Evolutionary conservation across 2,329 filamentous ascomycete genomes (phyloP).

Genomic region (Ophiocordyceps camponoti-rufipedis): DNA sequence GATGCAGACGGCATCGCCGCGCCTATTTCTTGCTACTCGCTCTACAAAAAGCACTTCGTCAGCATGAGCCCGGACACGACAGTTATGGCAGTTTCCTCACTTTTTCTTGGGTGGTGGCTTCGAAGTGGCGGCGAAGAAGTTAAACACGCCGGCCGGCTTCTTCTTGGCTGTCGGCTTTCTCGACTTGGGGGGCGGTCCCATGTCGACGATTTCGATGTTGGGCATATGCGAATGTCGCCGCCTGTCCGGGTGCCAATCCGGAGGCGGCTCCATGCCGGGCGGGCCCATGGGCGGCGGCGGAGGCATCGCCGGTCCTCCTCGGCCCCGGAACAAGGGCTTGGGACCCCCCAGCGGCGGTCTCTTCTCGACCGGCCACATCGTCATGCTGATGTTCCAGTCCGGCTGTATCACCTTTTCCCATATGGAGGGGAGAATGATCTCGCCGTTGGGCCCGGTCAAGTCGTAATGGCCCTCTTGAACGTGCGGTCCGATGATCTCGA

Average conservation of each 20-base stretch:
- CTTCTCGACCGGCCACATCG: constrained; percentile 41
- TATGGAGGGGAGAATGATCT: constrained; percentile 61
- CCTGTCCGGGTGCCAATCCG: constrained; percentile 3
- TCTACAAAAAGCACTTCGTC: neutral
- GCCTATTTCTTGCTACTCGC: constrained; percentile 5
- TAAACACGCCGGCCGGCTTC: constrained; percentile 3
- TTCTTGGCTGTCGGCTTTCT: constrained; percentile 5
- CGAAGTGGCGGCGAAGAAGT: constrained; percentile 5
- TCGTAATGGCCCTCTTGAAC: constrained; percentile 69
- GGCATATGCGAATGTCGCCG: constrained; percentile 1
- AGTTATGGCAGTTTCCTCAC: constrained; percentile 2
- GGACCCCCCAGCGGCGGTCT: constrained; percentile 9
- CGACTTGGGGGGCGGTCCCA: constrained; percentile 4
- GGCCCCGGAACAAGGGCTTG: constrained; percentile 6
- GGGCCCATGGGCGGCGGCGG: neutral
- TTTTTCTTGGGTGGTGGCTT: constrained; percentile 7
- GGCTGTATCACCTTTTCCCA: constrained; percentile 72
- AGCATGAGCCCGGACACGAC: neutral
- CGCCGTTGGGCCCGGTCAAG: constrained; percentile 57
- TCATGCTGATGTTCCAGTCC: constrained; percentile 37
- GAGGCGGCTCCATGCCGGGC: constrained; percentile 2
- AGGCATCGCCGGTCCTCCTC: constrained; percentile 2
- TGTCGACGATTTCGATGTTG: constrained; percentile 5
- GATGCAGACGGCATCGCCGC: neutral
- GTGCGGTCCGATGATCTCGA: constrained; percentile 58